Percentiles rank a stretch among this genome's conserved stretches.
Conservation (phyloP, 1,139 yeast genomes). For the Chernovozyma sophiae-reginae region DNA sequence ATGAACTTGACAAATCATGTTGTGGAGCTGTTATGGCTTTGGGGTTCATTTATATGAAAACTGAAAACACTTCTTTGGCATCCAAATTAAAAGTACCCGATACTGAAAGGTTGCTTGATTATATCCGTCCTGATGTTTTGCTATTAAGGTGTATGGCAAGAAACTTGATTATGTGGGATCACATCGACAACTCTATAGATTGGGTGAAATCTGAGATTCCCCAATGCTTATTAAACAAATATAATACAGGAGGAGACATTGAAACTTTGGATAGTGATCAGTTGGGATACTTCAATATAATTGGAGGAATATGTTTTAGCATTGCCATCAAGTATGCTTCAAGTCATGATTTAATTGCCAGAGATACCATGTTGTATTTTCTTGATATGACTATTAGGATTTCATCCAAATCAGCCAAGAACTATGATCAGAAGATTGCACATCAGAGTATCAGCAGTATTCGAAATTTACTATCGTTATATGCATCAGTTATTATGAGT, state of each 20-base stretch:
- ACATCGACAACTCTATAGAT: conserved; percentile 42
- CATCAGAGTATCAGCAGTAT: conserved; percentile 53
- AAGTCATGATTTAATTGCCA: conserved; percentile 51
- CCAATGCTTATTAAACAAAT: conserved; percentile 26
- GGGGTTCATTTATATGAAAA: conserved; percentile 66
- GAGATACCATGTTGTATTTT: conserved; percentile 55
- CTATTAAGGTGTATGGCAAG: conserved; percentile 65
- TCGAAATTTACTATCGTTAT: conserved; percentile 57
- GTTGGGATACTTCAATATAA: conserved; percentile 58
- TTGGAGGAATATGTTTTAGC: conserved; percentile 75
- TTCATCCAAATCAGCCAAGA: conserved; percentile 41
- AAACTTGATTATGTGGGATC: conserved; percentile 77
- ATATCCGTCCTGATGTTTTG: conserved; percentile 76
- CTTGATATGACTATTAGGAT: conserved; percentile 62
- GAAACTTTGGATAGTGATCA: conserved; percentile 55
- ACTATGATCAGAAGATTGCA: conserved; percentile 61
- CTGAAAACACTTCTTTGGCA: conserved; percentile 61
- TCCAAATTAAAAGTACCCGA: conserved; percentile 60
- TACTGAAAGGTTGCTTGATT: conserved; percentile 59
- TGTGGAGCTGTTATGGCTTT: conserved; percentile 82
- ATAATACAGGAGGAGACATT: conserved; percentile 13
- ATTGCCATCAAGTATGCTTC: conserved; percentile 79
- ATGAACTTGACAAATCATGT: conserved; percentile 67
- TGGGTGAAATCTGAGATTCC: conserved; percentile 70
- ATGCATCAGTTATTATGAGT: conserved; percentile 76